These are phyloP conservation scores for Passalora sequoiae DNA, from an alignment of 2,329 filamentous ascomycete species.

Conservation along the genomic window DNA sequence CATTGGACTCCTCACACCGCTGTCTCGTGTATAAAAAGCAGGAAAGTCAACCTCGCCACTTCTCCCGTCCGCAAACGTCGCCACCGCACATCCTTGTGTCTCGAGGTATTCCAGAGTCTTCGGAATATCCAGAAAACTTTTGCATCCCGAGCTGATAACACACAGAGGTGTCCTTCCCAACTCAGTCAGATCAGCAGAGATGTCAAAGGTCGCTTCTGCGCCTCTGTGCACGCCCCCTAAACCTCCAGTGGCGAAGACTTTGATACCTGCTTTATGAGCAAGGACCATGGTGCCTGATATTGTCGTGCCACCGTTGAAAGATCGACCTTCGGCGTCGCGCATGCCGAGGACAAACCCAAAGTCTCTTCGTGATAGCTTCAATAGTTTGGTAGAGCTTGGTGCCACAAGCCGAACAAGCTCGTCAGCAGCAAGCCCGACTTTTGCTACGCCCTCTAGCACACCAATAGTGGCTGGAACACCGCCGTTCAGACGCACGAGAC, in stretches of 20 bases:
- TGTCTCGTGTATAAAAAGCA: constrained; percentile 87
- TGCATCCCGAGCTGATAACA: constrained; percentile 85
- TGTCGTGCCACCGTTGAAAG: constrained; percentile 83
- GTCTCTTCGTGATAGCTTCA: constrained; percentile 85
- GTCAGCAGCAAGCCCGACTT: constrained; percentile 67
- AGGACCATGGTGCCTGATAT: constrained; percentile 91
- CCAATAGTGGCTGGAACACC: constrained; percentile 87
- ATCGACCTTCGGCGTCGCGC: constrained; percentile 61
- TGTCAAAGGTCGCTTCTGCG: constrained; percentile 79
- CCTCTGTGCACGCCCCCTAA: constrained; percentile 91
- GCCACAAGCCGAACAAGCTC: constrained; percentile 67
- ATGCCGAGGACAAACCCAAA: constrained; percentile 74
- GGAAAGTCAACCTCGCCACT: constrained; percentile 73
- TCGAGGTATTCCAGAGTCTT: constrained; percentile 78
- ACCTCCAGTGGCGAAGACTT: constrained; percentile 89
- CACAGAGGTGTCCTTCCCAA: constrained; percentile 83
- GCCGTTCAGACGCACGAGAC: constrained; percentile 73
- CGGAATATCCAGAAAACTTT: constrained; percentile 90
- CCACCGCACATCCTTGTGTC: constrained; percentile 71
- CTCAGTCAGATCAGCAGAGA: constrained; percentile 93
- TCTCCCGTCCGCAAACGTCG: constrained; percentile 82
- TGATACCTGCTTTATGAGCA: constrained; percentile 79
- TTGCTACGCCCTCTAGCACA: constrained; percentile 74
- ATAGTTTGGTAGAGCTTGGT: constrained; percentile 53
- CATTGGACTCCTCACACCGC: constrained; percentile 71